Percentiles rank a stretch among this genome's conserved stretches.
Conservation (phyloP, 2,329 filamentous ascomycete species). For the Diaporthe citri region DNA sequence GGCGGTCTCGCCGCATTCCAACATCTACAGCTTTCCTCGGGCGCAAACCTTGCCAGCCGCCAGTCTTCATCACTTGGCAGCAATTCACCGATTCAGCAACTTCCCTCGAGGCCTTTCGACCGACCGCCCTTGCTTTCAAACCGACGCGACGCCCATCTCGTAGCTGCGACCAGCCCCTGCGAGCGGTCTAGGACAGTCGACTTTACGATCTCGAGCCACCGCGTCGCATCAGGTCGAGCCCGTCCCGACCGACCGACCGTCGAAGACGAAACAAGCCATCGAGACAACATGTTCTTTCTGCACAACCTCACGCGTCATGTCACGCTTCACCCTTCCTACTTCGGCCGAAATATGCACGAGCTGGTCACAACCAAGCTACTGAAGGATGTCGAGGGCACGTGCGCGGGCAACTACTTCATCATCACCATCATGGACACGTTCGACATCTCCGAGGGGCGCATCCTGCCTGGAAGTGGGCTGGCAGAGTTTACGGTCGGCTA, state of each 20-base stretch:
- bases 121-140: neutral
- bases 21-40: constrained; percentile 6
- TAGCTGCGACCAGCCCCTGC: neutral
- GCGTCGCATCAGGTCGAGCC: constrained; percentile 10
- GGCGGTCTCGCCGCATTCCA: constrained; percentile 14
- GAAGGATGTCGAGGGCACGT: constrained; percentile 94
- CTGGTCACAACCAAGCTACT: constrained; percentile 91
- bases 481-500: constrained; percentile 97
- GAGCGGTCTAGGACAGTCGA: constrained; percentile 3
- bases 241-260: neutral
- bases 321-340: constrained; percentile 96
- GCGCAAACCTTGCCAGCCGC: constrained; percentile 19
- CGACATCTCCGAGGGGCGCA: constrained; percentile 92
- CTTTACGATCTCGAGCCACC: neutral
- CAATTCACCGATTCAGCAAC: neutral
- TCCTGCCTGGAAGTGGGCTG: constrained; percentile 90
- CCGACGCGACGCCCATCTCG: constrained; percentile 2
- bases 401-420: constrained; percentile 96
- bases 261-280: neutral
- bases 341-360: constrained; percentile 92
- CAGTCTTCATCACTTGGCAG: neutral
- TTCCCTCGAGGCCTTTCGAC: neutral
- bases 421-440: constrained; percentile 98
- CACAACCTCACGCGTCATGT: constrained; percentile 96
- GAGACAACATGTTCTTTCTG: constrained; percentile 91